A percentile compares a stretch with the other conserved stretches of the same genome.
Conservation (phyloP, 306 rosid species). For the Hylodesmum podocarpum region DNA sequence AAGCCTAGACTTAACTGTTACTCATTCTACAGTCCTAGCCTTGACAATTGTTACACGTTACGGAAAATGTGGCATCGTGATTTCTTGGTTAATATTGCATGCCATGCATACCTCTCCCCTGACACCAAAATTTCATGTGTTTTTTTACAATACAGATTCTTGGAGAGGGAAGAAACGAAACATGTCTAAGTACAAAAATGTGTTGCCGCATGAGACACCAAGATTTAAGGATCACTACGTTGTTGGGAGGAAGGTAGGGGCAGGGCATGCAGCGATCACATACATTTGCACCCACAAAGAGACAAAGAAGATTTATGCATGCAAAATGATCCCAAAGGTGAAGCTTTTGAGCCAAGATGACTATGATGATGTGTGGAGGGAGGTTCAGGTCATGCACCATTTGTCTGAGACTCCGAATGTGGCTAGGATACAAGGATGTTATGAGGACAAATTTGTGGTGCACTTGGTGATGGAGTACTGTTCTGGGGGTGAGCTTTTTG, state of each 20-base stretch:
- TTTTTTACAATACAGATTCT: too few relatives aligned
- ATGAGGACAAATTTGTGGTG: slow-evolving; percentile 74
- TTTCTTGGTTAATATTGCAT: too few relatives aligned
- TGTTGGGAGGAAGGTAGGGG: slow-evolving; percentile 73
- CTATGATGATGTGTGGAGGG: slow-evolving; percentile 86
- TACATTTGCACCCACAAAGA: slow-evolving; percentile 58
- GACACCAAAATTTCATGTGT: too few relatives aligned
- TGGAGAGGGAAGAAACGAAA: not conserved
- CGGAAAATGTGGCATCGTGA: not conserved
- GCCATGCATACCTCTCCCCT: too few relatives aligned
- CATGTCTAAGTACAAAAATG: slow-evolving; percentile 25
- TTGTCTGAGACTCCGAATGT: slow-evolving; percentile 66
- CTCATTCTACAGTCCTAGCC: too few relatives aligned
- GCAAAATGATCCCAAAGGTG: slow-evolving; percentile 82
- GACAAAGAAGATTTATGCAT: slow-evolving; percentile 52
- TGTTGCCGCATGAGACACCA: slow-evolving; percentile 68
- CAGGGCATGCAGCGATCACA: slow-evolving; percentile 73
- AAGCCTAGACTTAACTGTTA: too few relatives aligned
- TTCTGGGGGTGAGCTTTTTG: slow-evolving; percentile 84
- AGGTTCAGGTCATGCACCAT: slow-evolving; percentile 90
- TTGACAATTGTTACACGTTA: not conserved
- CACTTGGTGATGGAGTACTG: slow-evolving; percentile 85
- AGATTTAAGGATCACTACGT: slow-evolving; percentile 66
- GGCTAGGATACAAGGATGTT: slow-evolving; percentile 68
- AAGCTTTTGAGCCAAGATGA: slow-evolving; percentile 69